Percentiles rank a stretch among this genome's conserved stretches.
Conservation (phyloP, 2,329 filamentous ascomycete genomes). For the Juglanconis oblonga region DNA sequence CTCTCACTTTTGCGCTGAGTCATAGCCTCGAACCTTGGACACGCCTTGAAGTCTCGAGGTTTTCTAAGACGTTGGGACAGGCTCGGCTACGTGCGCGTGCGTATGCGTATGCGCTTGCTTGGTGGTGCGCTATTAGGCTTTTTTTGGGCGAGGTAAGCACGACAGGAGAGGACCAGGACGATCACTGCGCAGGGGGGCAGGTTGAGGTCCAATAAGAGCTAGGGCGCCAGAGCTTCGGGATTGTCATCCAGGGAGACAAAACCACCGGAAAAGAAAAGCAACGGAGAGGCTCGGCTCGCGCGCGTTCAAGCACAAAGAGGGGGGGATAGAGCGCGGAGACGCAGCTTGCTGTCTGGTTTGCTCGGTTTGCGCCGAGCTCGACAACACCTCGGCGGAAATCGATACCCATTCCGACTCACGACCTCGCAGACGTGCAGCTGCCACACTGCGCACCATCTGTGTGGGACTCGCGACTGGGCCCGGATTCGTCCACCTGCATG, state of each 20-base stretch:
- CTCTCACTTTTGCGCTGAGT: not conserved
- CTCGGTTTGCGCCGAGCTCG: constrained; percentile 9
- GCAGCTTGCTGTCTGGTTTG: not conserved
- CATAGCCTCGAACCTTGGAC: not conserved
- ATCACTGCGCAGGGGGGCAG: not conserved
- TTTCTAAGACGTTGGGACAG: not conserved
- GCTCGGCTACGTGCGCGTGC: not conserved
- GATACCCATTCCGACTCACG: constrained; percentile 13
- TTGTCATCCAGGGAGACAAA: not conserved
- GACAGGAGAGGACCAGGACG: constrained; percentile 4
- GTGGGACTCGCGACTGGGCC: constrained; percentile 30
- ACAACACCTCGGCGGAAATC: constrained; percentile 3
- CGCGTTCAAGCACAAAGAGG: constrained; percentile 1
- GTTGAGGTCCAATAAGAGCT: constrained; percentile 5
- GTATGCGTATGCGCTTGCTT: constrained; percentile 1
- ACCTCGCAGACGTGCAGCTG: constrained; percentile 17
- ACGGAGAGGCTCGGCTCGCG: constrained; percentile 13
- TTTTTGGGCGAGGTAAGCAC: constrained; percentile 9
- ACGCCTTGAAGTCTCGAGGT: not conserved
- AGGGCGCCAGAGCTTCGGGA: constrained; percentile 4
- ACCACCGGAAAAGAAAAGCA: not conserved
- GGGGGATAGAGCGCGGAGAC: not conserved
- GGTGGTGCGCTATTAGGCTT: constrained; percentile 9
- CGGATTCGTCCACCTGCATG: constrained; percentile 44
- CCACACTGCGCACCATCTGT: constrained; percentile 15